These are phyloP conservation scores for Orbilia javanica DNA, from an alignment of 2,329 filamentous ascomycete genomes.

Conservation along the genomic window DNA sequence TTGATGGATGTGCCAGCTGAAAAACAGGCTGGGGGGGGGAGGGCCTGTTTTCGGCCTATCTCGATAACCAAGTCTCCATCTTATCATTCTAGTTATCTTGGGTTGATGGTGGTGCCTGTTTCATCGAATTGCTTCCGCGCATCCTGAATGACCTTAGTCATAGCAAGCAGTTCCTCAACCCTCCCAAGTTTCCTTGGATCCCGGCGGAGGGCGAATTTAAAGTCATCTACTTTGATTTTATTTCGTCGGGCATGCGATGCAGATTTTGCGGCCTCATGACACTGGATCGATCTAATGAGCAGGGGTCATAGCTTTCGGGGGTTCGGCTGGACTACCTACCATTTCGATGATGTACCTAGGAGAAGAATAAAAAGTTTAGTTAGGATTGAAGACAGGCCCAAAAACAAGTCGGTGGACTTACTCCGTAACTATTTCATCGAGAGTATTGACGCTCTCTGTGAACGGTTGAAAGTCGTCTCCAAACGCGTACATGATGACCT, in stretches of 20 bases:
- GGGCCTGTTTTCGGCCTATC: not conserved
- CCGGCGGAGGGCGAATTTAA: slow-evolving; percentile 90
- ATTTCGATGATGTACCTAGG: slow-evolving; percentile 42
- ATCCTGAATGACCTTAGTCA: slow-evolving; percentile 86
- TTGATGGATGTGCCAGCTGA: not conserved
- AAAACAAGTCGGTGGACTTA: slow-evolving; percentile 84
- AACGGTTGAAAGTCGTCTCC: slow-evolving; percentile 84
- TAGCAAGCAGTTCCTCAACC: slow-evolving; percentile 88
- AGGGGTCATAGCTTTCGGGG: not conserved
- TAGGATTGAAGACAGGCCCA: slow-evolving; percentile 66
- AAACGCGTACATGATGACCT: slow-evolving; percentile 81
- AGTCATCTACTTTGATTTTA: slow-evolving; percentile 98
- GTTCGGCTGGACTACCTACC: not conserved
- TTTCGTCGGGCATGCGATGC: slow-evolving; percentile 89
- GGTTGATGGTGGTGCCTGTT: slow-evolving; percentile 57
- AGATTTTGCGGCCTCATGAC: slow-evolving; percentile 79
- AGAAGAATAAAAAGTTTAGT: not conserved
- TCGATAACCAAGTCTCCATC: not conserved
- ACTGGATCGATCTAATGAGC: slow-evolving; percentile 37
- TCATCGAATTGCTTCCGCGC: slow-evolving; percentile 81
- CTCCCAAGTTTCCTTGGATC: slow-evolving; percentile 88
- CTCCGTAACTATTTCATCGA: slow-evolving; percentile 96
- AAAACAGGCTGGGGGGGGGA: not conserved
- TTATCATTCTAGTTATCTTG: slow-evolving; percentile 10
- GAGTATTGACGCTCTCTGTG: slow-evolving; percentile 83